Base-by-base conservation (phyloP, 768 basidiomycete species). In the Rhizopogon vinicolor region DNA sequence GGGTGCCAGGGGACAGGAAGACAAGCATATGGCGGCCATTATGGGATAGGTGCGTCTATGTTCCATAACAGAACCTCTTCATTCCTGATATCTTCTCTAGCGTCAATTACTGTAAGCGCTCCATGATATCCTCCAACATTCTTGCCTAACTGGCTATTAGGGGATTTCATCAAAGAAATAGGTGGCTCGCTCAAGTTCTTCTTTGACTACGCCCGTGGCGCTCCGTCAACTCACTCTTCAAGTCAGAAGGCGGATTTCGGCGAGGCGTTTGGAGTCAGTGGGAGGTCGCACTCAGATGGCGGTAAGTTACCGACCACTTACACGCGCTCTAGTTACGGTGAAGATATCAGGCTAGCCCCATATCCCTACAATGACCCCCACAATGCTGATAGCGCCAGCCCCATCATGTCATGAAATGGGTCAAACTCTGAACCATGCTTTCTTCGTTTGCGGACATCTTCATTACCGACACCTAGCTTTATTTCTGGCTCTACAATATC, bases 101-200 rank as follows among this genome's bases (percentile, higher is more conserved):
- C 55, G 72, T 81, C 60, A 81, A 81, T 61, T 74, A 69, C 52
- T 56, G 79, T 81, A 64, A 51, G 79, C 56, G 42, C 19, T 12
- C 18, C 33, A 43, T 7, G 41, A 43, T 33, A 2, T 49, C 28
- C 28, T 16, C n/a, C 12, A 45, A 7, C 13, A 6, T 42, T 55
- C 37, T 25, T 52, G 13, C 13, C 57, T 63, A 37, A 63, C 53
- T 16, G 33, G 31, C 44, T 43, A 44, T 35, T 53, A 87, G 85
- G 72, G 58, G 90, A 93, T 64, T 91, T 92, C 62, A 60, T 66
- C 1, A 44, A 70, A 46, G 92, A 94, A 69, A 91, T 92, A 18
- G 64, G 65, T 31, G 67, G 73, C 54, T 89, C 89, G 2, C 56
- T 89, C 57, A 74, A 72, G 53, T 92, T 81, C 73, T 91, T 85